Base-by-base conservation (phyloP, 2,329 filamentous ascomycete genomes). In the Trichoderma afroharzianum region DNA sequence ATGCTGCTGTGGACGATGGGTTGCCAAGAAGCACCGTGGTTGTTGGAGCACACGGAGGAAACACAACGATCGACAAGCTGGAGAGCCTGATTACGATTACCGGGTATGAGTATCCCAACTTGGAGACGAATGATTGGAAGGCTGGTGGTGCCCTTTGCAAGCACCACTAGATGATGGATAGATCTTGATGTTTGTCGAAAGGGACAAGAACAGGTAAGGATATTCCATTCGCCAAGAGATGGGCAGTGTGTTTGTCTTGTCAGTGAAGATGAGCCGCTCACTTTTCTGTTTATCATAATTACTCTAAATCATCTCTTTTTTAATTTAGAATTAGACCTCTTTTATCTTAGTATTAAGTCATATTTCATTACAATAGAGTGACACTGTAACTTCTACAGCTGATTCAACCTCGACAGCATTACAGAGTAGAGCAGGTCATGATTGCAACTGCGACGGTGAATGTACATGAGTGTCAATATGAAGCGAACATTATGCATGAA, bases 1-100 rank as follows among this genome's bases (percentile, higher is more conserved):
- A 61, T 80, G 78, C 3, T 79, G 77, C 1, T 80, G 76, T 70
- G 76, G 79, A 53, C 3, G 62, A 64, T 14, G 62, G 62, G 1
- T 6, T 64, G 9, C 62, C 43, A 24, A 64, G 39, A 7, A 11
- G 12, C 2, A 33, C 62, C 5, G n/a, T 64, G 12, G 62, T 53
- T 5, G 59, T 63, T n/a, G 59, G 59, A 14, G 59, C 59, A 0
- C 59, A 47, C 8, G 59, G 59, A 18, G 59, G 59, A 28, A 63
- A 63, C 26, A 63, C 59, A 24, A 63, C 59, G 15, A 47, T 63
- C 6, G 36, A 63, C 15, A 63, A 28, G 24, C 12, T 63, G 59
- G 59, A 63, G 15, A 63, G 36, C 8, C 6, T 63, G 59, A 66
- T 55, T 53, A 15, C 14, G 7, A 66, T 53, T 26, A 66, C 43